A percentile compares a stretch with the other conserved stretches of the same genome.
These are phyloP conservation scores for Pelargonium citronellum DNA, from an alignment of 441 rosid species.

Conservation along the genomic window DNA sequence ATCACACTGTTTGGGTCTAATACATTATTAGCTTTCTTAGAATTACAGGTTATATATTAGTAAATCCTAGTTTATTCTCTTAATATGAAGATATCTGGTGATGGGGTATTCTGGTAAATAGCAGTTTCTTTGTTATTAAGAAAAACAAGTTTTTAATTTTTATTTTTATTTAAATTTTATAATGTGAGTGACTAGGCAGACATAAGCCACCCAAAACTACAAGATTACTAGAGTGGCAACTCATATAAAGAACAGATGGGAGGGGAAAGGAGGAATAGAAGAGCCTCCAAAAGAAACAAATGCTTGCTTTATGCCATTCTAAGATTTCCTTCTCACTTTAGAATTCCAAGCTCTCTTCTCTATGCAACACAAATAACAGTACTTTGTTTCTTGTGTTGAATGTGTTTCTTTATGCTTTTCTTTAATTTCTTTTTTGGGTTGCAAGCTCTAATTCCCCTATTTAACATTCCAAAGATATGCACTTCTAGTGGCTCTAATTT, in stretches of 20 bases:
- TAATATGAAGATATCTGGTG: conserved; percentile 9
- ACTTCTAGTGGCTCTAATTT: conserved; percentile 16
- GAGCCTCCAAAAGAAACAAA: conserved; percentile 48
- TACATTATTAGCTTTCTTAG: conserved; percentile 10
- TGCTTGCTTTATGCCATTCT: conserved; percentile 53
- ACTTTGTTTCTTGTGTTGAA: conserved; percentile 47
- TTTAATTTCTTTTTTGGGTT: conserved; percentile 26
- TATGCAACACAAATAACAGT: conserved; percentile 41
- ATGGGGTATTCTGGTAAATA: conserved; percentile 35
- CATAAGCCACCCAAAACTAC: conserved; percentile 3
- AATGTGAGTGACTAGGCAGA: conserved; percentile 25
- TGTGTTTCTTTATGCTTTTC: conserved; percentile 52
- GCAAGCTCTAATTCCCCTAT: conserved; percentile 33
- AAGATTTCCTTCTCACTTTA: conserved; percentile 52
- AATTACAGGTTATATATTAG: conserved; percentile 16
- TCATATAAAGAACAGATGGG: conserved; percentile 41
- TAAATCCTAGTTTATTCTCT: conserved; percentile 10
- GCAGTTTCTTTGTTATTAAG: conserved; percentile 70
- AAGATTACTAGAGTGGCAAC: conserved; percentile 5
- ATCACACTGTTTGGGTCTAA: conserved; percentile 15
- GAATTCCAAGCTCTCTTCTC: conserved; percentile 66
- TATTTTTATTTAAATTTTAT: conserved; percentile 8
- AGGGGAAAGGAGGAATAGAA: conserved; percentile 29
- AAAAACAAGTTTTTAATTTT: conserved; percentile 41
- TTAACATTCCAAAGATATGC: conserved; percentile 38